Conservation (phyloP, 2,329 filamentous ascomycete genomes). For the Aureobasidium leucospermi region DNA sequence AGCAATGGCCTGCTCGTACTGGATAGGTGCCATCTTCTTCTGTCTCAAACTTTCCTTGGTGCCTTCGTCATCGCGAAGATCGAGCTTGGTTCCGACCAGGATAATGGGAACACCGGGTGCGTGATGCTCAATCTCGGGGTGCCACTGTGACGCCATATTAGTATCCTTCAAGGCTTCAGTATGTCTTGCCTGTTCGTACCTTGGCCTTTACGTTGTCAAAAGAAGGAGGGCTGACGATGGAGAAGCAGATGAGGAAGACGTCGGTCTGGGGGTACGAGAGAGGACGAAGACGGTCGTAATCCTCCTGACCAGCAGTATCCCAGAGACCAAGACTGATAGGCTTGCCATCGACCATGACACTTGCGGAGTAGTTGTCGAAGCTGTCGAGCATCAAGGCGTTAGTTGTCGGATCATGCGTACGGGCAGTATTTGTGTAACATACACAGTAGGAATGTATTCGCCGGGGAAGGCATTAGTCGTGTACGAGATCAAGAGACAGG, state of each 20-base stretch:
- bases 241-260: slow-evolving; percentile 97
- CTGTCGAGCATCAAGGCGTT: slow-evolving; percentile 38
- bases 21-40: slow-evolving; percentile 95
- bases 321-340: slow-evolving; percentile 93
- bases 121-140: slow-evolving; percentile 94
- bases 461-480: slow-evolving; percentile 99
- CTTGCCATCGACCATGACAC: slow-evolving; percentile 98
- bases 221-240: slow-evolving; percentile 92
- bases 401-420: neutral
- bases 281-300: slow-evolving; percentile 91
- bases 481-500: slow-evolving; percentile 98
- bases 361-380: slow-evolving; percentile 98
- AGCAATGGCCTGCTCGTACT: slow-evolving; percentile 82
- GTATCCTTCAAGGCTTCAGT: neutral
- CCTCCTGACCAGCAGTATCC: slow-evolving; percentile 98
- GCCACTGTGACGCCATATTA: slow-evolving; percentile 59
- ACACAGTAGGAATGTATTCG: slow-evolving; percentile 99
- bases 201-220: slow-evolving; percentile 99
- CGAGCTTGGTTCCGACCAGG: slow-evolving; percentile 92
- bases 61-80: slow-evolving; percentile 80
- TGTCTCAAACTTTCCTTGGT: slow-evolving; percentile 76
- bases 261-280: slow-evolving; percentile 98
- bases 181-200: slow-evolving; percentile 46
- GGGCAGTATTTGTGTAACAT: slow-evolving; percentile 30
- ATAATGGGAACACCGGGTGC: slow-evolving; percentile 94